These are phyloP conservation scores for Phaeosphaeria sp. DNA, from an alignment of 2,329 filamentous ascomycete genomes.

Conservation along the genomic window DNA sequence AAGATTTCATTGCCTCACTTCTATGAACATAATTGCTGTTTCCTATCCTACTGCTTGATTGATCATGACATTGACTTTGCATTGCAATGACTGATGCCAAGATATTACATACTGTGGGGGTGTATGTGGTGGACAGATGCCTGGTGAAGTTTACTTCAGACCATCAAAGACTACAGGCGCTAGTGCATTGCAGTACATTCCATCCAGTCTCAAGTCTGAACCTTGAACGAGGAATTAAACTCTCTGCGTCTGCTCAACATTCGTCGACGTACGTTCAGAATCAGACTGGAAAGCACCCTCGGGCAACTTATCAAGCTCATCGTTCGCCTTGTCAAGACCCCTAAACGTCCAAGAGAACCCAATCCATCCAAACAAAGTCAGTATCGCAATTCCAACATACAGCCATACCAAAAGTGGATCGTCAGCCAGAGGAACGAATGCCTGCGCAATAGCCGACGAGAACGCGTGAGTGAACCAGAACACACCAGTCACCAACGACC, in stretches of 20 bases:
- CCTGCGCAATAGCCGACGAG: constrained; percentile 28
- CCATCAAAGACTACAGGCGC: no score
- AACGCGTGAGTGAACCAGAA: constrained; percentile 43
- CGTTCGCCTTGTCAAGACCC: constrained; percentile 35
- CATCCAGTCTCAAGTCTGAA: no score
- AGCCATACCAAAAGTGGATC: constrained; percentile 33
- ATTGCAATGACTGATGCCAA: no score
- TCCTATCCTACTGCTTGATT: not conserved
- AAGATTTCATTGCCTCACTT: not conserved
- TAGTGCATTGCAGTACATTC: no score
- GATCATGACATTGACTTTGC: no score
- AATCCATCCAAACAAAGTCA: constrained; percentile 37
- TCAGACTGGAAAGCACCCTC: constrained; percentile 27
- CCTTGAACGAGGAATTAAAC: not conserved
- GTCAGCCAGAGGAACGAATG: constrained; percentile 25
- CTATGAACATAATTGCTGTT: not conserved
- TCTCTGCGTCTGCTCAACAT: constrained; percentile 1
- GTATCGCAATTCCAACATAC: constrained; percentile 39
- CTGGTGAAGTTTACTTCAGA: no score
- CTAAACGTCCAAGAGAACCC: constrained; percentile 39
- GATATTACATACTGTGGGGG: no score
- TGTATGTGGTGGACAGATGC: no score
- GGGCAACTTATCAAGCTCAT: constrained; percentile 41
- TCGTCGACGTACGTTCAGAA: constrained; percentile 17
- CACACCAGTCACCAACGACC: constrained; percentile 39